A percentile compares a stretch with the other conserved stretches of the same genome.
Conservation (phyloP, 139 green algal genomes). For the Micractinium sp. region DNA sequence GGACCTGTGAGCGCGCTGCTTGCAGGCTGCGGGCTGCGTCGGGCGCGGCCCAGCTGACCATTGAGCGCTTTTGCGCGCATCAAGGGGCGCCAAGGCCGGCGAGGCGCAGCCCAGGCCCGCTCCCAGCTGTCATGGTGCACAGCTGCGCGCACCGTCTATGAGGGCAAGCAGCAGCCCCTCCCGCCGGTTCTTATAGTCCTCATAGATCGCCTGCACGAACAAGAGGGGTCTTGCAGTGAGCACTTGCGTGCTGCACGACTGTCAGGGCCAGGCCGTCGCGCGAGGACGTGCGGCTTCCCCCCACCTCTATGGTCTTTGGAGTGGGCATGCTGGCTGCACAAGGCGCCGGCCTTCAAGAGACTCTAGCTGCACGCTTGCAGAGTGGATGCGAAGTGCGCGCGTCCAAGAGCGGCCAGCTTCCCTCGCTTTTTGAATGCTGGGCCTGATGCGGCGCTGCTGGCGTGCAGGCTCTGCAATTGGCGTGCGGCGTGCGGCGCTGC, state of each 20-base stretch:
- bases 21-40: too few relatives aligned
- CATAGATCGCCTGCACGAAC: conserved; percentile 19
- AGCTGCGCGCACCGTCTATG: conserved; percentile 37
- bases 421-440: background rate
- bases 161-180: conserved; percentile 45
- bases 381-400: too few relatives aligned
- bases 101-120: background rate
- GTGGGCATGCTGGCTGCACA: conserved; percentile 4
- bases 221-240: background rate
- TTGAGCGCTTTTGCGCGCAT: too few relatives aligned
- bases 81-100: background rate
- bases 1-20: background rate
- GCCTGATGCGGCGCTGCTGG: background rate
- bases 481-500: too few relatives aligned
- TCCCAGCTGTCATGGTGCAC: background rate
- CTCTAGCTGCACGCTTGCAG: too few relatives aligned
- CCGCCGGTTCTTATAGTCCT: conserved; percentile 39
- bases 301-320: conserved; percentile 18
- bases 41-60: too few relatives aligned
- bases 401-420: too few relatives aligned
- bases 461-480: background rate
- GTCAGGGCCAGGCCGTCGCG: background rate
- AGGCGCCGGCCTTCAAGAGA: too few relatives aligned
- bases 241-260: background rate
- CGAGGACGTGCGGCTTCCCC: too few relatives aligned